These are phyloP conservation scores for Heritiera littoralis DNA, from an alignment of 345 rosid genomes.

Conservation along the genomic window DNA sequence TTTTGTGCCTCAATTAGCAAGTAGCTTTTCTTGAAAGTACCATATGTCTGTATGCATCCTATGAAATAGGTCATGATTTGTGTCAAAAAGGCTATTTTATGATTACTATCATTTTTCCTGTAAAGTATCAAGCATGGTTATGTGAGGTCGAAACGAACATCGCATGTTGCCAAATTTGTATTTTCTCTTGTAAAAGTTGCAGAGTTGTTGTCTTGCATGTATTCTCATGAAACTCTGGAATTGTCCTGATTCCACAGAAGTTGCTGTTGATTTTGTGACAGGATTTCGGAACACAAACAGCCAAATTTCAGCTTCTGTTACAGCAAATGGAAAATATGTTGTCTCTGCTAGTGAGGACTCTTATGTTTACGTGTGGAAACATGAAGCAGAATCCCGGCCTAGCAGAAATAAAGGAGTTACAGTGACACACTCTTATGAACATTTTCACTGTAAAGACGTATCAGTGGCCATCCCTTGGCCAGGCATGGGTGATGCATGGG, in stretches of 20 bases:
- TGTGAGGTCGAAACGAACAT: neutral
- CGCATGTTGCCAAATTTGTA: neutral
- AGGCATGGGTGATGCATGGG: conserved; percentile 62
- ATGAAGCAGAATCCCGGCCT: conserved; percentile 77
- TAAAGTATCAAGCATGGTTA: neutral
- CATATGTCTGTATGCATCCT: neutral
- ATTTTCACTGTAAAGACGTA: conserved; percentile 90
- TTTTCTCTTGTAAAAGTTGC: neutral
- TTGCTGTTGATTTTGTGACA: conserved; percentile 37
- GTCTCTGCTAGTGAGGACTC: conserved; percentile 97
- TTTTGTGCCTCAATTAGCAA: neutral
- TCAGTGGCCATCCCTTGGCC: conserved; percentile 93
- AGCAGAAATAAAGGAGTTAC: conserved; percentile 68
- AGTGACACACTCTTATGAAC: conserved; percentile 69
- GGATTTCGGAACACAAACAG: conserved; percentile 93
- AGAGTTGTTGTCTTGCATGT: neutral
- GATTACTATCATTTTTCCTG: neutral
- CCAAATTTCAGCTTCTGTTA: conserved; percentile 78
- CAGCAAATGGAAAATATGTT: conserved; percentile 82
- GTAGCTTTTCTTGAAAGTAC: neutral
- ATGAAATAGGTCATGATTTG: neutral
- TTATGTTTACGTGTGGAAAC: conserved; percentile 88
- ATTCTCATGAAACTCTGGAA: conserved; percentile 9
- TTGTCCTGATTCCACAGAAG: conserved; percentile 17
- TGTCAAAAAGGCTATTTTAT: neutral